Conservation (phyloP, 768 basidiomycete species). For the Terana coerulea region DNA sequence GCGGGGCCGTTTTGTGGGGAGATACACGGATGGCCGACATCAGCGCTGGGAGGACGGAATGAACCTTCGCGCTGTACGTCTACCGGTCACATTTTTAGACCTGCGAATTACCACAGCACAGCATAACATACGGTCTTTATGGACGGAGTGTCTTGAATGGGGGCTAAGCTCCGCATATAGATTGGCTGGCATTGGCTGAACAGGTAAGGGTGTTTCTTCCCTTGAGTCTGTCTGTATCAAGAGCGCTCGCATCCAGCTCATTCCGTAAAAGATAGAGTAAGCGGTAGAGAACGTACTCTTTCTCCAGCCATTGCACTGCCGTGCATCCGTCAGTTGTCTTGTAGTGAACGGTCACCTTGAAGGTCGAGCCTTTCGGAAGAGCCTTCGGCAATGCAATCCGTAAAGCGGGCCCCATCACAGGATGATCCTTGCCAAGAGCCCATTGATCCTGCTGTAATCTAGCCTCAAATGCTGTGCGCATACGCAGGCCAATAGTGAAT, state of each 20-base stretch:
- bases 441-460: too few relatives aligned
- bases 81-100: slow-evolving; percentile 23
- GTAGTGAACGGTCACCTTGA: slow-evolving; percentile 58
- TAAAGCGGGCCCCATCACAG: slow-evolving; percentile 76
- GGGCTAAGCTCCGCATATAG: slow-evolving; percentile 75
- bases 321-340: slow-evolving; percentile 69
- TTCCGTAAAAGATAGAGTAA: not conserved
- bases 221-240: slow-evolving; percentile 69
- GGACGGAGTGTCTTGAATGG: slow-evolving; percentile 86
- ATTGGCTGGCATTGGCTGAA: slow-evolving; percentile 96
- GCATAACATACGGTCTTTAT: slow-evolving; percentile 76
- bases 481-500: not conserved
- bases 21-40: slow-evolving; percentile 80
- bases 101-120: not conserved
- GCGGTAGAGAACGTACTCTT: slow-evolving; percentile 48
- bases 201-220: slow-evolving; percentile 78
- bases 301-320: slow-evolving; percentile 85
- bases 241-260: not conserved
- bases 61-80: slow-evolving; percentile 83
- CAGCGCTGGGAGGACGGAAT: slow-evolving; percentile 78
- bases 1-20: slow-evolving; percentile 68
- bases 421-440: slow-evolving; percentile 56
- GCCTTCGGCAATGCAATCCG: slow-evolving; percentile 49
- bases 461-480: too few relatives aligned
- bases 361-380: slow-evolving; percentile 37